A percentile compares a stretch with the other conserved stretches of the same genome.
Conservation (phyloP, 2,329 filamentous ascomycete genomes). For the Sporothrix sp. region DNA sequence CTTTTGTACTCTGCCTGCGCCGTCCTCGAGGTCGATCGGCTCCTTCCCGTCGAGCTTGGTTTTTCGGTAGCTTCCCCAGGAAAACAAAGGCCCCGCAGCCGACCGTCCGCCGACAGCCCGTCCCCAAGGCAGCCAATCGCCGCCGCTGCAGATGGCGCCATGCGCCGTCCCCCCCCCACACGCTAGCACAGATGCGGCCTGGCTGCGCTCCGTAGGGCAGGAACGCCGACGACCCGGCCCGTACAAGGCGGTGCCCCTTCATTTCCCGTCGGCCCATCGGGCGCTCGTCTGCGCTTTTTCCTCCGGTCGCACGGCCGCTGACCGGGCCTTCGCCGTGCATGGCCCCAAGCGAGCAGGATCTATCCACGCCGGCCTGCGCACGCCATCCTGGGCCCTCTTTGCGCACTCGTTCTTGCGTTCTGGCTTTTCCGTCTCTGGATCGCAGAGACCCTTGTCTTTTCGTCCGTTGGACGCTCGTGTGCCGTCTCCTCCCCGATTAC, state of each 20-base stretch:
- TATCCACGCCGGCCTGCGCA: neutral
- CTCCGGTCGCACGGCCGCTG: neutral
- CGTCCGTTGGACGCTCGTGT: no score
- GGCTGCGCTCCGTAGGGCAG: no score
- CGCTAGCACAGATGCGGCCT: neutral
- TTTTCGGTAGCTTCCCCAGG: neutral
- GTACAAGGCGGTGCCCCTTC: no score
- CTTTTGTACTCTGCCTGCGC: no score
- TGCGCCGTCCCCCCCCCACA: neutral
- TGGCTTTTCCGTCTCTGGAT: neutral
- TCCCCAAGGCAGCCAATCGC: neutral
- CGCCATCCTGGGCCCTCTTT: conserved; percentile 5
- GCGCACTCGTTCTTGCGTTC: neutral
- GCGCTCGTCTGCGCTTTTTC: neutral
- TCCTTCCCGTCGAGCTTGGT: neutral
- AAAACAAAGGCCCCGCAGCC: neutral
- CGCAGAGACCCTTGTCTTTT: neutral
- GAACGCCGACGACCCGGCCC: conserved; percentile 2
- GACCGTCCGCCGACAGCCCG: conserved; percentile 8
- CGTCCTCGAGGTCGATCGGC: no score
- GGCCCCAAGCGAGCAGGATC: neutral
- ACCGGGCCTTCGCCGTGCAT: neutral
- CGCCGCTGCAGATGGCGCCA: neutral
- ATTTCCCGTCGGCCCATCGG: no score
- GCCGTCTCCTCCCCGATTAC: neutral